Base-by-base conservation (phyloP, 2,329 filamentous ascomycete species). In the Drechslerella dactyloides region DNA sequence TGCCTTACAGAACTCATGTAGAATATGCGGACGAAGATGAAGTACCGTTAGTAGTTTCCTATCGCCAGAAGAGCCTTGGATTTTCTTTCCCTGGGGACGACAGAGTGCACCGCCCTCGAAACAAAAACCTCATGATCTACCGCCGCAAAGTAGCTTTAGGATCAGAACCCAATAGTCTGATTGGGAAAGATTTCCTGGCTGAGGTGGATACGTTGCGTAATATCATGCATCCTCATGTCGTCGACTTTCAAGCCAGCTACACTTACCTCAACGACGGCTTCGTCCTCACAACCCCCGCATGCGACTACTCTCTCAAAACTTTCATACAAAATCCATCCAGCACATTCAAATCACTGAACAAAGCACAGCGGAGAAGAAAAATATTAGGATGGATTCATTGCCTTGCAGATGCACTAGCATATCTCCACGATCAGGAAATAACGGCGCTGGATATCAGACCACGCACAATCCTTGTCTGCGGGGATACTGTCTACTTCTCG, bases 321-420 rank as follows among this genome's bases (percentile, higher is more conserved):
- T 88, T 90, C 77, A 83, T 91, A 68, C 83, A 86, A n/a, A 85
- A 84, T 55, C 85, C 84, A 6, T 87, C 89, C 1, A 81, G 83
- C 24, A 84, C 84, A 24, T 83, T 88, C 77, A 87, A 88, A 75
- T 84, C 83, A 60, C 78, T 90, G 5, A 76, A 84, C 7, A 88
- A 89, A 76, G 81, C 82, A 57, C 83, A 85, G 44, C 82, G 87
- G 30, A 83, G 86, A 46, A 80, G 82, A 50, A 80, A 88, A 13
- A 78, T 90, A 4, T 81, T 90, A 77, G 87, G 89, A 77, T 91
- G 89, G 89, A 85, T 91, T 75, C 86, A 89, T 76, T 91, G 89
- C 77, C 82, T 91, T 2, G 82, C 84, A 46, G 87, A 90, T 77
- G 86, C 88, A 0, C 77, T 91, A n/a, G 85, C 86, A 59, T 89